phyloP scores from a whole-genome alignment of 129 eudicot species.

The Arctium lappa region DNA sequence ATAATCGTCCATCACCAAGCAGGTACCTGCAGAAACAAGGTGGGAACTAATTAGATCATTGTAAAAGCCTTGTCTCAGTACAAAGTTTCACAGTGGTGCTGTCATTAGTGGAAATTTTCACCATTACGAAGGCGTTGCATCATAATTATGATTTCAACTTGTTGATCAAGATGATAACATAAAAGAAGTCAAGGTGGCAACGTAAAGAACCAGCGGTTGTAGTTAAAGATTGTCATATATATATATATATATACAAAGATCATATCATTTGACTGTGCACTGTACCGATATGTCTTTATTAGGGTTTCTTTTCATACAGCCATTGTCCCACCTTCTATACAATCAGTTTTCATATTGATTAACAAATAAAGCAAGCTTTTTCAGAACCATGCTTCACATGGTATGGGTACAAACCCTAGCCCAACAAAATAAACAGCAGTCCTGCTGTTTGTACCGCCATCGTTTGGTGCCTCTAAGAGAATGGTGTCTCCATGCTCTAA shows the following conservation, averaged over 20 bases:
- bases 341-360: neutral
- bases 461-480: neutral
- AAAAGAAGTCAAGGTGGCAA: neutral
- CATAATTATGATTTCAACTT: constrained; percentile 3
- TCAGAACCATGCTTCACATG: constrained; percentile 2
- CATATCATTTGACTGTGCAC: neutral
- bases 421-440: neutral
- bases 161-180: neutral
- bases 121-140: constrained; percentile 1
- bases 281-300: neutral
- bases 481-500: no score
- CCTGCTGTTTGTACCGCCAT: neutral
- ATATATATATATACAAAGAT: neutral
- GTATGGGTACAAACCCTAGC: neutral
- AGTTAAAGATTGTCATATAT: neutral
- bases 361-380: neutral
- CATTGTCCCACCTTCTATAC: neutral
- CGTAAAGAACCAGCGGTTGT: neutral
- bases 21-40: constrained; percentile 19
- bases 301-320: neutral
- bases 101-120: constrained; percentile 1
- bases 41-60: neutral
- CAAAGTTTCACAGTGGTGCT: neutral
- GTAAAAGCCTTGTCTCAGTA: neutral
- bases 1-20: constrained; percentile 38